phyloP scores from a whole-genome alignment of 208 protist species.

The Wallacemonas sp. region DNA sequence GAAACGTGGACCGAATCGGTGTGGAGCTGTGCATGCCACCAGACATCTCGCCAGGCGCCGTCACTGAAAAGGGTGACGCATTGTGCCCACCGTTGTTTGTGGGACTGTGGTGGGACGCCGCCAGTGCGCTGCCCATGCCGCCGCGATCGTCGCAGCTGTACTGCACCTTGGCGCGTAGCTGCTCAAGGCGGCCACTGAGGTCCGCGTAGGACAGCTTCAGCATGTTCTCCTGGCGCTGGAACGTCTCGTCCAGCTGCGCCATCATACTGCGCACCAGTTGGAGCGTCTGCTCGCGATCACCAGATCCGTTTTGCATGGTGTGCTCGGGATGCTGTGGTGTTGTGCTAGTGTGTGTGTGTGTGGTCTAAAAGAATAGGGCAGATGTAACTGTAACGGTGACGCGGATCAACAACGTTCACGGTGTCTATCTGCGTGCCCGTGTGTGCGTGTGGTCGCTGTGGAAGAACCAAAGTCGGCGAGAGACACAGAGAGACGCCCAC shows the following conservation, averaged over 20 bases:
- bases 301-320: constrained; percentile 6
- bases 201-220: constrained; percentile 51
- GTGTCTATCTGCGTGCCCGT: too few relatives aligned
- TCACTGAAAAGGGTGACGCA: constrained; percentile 7
- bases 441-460: too few relatives aligned
- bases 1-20: constrained; percentile 1
- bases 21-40: constrained; percentile 13
- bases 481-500: too few relatives aligned
- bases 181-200: constrained; percentile 49
- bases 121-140: constrained; percentile 26
- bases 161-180: constrained; percentile 41
- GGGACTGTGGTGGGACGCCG: constrained; percentile 10
- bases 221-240: constrained; percentile 54
- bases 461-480: too few relatives aligned
- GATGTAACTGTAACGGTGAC: too few relatives aligned
- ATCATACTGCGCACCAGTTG: constrained; percentile 47
- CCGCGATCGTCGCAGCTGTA: constrained; percentile 18
- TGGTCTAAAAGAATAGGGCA: constrained; percentile 1
- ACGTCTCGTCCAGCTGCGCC: constrained; percentile 56
- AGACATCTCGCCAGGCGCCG: neutral
- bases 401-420: too few relatives aligned
- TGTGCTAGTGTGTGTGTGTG: neutral
- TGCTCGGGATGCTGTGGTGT: neutral
- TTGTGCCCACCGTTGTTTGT: neutral
- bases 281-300: constrained; percentile 26